These are phyloP conservation scores for Elymus sibiricus DNA, from an alignment of 176 grass and related monocot genomes.

Conservation along the genomic window DNA sequence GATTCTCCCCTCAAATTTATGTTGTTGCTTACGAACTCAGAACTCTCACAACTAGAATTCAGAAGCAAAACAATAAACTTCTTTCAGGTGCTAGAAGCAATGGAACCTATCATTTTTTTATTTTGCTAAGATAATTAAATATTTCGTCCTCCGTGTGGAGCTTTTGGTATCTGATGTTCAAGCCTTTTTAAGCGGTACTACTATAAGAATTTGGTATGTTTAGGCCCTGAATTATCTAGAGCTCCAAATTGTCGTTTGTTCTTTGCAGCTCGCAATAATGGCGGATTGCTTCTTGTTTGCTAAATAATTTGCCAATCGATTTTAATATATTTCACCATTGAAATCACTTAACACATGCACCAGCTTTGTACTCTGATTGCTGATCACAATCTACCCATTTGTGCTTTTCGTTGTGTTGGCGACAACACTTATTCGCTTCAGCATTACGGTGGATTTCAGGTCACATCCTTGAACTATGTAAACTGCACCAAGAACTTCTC, in stretches of 20 bases:
- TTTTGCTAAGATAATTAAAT: background rate
- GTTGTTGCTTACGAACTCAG: background rate
- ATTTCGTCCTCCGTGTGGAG: slow-evolving; percentile 12
- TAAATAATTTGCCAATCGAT: slow-evolving; percentile 45
- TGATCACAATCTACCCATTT: slow-evolving; percentile 43
- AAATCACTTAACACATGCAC: slow-evolving; percentile 47
- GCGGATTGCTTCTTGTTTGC: slow-evolving; percentile 43
- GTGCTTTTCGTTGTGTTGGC: slow-evolving; percentile 21
- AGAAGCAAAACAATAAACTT: background rate
- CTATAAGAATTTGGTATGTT: slow-evolving; percentile 23
- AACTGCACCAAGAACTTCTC: slow-evolving; percentile 69
- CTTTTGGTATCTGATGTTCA: slow-evolving; percentile 16
- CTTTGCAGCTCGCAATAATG: slow-evolving; percentile 60
- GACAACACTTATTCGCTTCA: slow-evolving; percentile 27
- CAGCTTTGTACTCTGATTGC: slow-evolving; percentile 22
- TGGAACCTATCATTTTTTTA: background rate
- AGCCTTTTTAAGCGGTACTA: background rate
- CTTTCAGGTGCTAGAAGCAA: background rate
- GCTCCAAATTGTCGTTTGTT: slow-evolving; percentile 56
- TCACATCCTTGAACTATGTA: slow-evolving; percentile 47
- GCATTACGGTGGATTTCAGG: slow-evolving; percentile 22
- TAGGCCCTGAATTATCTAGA: slow-evolving; percentile 1
- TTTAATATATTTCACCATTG: slow-evolving; percentile 38
- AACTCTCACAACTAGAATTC: background rate
- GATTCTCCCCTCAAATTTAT: background rate